Percentiles rank a stretch among this genome's conserved stretches.
Conservation (phyloP, 2,329 filamentous ascomycete genomes). For the Colletotrichum cereale region DNA sequence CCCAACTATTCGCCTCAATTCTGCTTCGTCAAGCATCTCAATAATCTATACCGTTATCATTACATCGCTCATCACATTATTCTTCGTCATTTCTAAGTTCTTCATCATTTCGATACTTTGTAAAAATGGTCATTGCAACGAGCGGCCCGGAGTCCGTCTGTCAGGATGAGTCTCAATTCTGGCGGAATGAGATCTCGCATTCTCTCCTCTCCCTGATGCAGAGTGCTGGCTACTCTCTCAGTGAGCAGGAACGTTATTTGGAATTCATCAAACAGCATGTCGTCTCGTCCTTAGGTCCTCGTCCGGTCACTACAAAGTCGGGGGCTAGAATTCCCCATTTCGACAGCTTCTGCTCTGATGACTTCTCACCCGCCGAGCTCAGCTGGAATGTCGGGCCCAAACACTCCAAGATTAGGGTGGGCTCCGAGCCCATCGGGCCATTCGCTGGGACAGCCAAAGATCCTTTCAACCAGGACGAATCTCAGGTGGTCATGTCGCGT, state of each 20-base stretch:
- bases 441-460: conserved; percentile 46
- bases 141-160: neutral
- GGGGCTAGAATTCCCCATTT: conserved; percentile 28
- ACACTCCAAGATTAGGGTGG: conserved; percentile 48
- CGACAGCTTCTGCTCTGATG: conserved; percentile 45
- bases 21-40: neutral
- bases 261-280: conserved; percentile 31
- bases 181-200: conserved; percentile 23
- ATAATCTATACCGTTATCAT: neutral
- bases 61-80: neutral
- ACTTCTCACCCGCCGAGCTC: conserved; percentile 52
- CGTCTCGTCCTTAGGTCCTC: conserved; percentile 23
- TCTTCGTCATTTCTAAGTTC: neutral
- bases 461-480: conserved; percentile 43
- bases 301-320: conserved; percentile 16
- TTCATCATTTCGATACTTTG: no score
- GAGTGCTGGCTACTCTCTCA: conserved; percentile 34
- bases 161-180: conserved; percentile 14
- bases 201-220: conserved; percentile 32
- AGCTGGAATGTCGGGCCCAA: conserved; percentile 51
- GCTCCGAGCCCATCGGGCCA: conserved; percentile 49
- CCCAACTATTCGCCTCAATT: neutral
- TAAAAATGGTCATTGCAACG: conserved; percentile 24
- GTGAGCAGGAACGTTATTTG: conserved; percentile 19
- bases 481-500: conserved; percentile 40